Evolutionary conservation across 768 basidiomycete genomes (phyloP), one percentile per base, ranked within the genome.

Genomic region (Boletus reticuloceps): DNA sequence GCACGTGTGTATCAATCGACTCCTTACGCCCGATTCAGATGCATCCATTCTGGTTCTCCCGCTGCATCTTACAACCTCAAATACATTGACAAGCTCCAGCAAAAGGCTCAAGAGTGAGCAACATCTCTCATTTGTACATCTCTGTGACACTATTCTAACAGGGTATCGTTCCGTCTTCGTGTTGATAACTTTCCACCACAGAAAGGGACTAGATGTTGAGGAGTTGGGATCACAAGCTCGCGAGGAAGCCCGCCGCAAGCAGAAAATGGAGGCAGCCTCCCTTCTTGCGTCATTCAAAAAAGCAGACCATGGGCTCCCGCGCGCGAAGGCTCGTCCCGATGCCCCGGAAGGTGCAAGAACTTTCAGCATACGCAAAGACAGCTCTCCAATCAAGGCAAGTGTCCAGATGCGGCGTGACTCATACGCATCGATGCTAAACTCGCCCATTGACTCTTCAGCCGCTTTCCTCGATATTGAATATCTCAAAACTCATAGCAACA

Each of bases 401-500:
- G 11, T 49, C 16, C 29, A 27, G 20, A 34, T 36, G 22, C 20
- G 41, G n/a, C 5, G 9, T 41, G 43, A 37, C 49, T 50, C 8
- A 17, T 8, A 7, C 54, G 29, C 50, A 14, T 38, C 32, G 13
- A 44, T 51, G 13, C 44, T 37, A 19, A 55, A 19, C 16, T 25
- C n/a, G 6, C 10, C 17, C 32, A 27, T n/a, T 17, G 20, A 55
- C n/a, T n/a, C n/a, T 3, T 47, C 16, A 98, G 96, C 87, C 94
- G 11, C 78, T 98, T 20, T 81, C 85, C 5, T 83, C 80, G 10
- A 86, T 97, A 56, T 75, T 98, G 61, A 94, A 97, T 69, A 69
- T 95, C 13, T 74, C 83, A 19, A 82, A 84, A 50, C 72, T 95
- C 22, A 64, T 90, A 53, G 74, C 81, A 25, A 79, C 80, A 11